A percentile compares a stretch with the other conserved stretches of the same genome.
Conservation (phyloP, 306 rosid species). For the Vigna unguiculata region DNA sequence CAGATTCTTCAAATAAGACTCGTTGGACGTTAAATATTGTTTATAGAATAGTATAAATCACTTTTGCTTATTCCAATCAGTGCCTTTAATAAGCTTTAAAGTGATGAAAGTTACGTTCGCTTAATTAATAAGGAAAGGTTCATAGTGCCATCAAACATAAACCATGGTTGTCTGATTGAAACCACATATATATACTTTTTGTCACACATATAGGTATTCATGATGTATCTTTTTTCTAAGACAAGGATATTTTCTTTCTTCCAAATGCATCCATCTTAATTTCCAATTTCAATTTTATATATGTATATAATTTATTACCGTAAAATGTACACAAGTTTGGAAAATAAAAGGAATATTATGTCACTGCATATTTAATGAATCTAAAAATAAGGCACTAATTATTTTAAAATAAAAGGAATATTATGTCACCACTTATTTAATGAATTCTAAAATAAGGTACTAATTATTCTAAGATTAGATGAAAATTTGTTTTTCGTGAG, state of each 20-base stretch:
- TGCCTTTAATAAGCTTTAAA: no score
- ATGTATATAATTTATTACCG: no score
- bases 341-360: no score
- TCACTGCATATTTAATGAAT: not conserved
- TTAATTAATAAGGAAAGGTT: constrained; percentile 4
- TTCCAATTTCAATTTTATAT: not conserved
- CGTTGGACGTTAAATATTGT: no score
- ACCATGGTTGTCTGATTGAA: not conserved
- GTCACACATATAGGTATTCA: not conserved
- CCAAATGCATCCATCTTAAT: not conserved
- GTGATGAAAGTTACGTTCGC: not conserved
- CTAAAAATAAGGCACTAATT: not conserved
- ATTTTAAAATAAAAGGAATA: no score
- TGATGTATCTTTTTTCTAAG: not conserved
- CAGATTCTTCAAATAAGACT: not conserved
- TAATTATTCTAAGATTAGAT: no score
- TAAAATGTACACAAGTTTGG: no score
- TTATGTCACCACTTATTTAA: not conserved
- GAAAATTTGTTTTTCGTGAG: not conserved
- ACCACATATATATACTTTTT: not conserved
- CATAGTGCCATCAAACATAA: not conserved
- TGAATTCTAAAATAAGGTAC: not conserved
- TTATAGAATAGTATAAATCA: not conserved
- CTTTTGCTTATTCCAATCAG: not conserved
- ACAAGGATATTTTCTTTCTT: not conserved